Conservation (phyloP, 345 rosid genomes). For the Litchi chinensis region DNA sequence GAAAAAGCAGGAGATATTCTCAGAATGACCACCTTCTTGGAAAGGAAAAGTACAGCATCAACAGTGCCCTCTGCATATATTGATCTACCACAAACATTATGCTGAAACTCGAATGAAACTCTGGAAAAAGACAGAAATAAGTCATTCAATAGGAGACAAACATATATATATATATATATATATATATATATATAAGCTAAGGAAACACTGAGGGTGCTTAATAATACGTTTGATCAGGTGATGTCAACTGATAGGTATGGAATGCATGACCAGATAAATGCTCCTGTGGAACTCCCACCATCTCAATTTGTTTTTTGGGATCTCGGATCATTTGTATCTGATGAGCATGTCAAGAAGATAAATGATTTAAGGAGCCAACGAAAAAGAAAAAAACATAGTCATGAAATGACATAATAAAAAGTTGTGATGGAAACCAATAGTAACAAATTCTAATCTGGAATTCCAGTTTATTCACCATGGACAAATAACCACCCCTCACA, state of each 20-base stretch:
- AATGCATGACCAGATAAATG: conserved; percentile 87
- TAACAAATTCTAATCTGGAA: neutral
- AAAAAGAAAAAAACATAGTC: neutral
- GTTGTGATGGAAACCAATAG: too few species aligned
- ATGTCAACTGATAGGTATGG: conserved; percentile 85
- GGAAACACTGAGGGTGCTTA: neutral
- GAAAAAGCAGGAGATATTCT: neutral
- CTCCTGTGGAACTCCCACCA: conserved; percentile 94
- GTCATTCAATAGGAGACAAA: neutral
- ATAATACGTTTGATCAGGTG: conserved; percentile 84
- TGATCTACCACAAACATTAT: conserved; percentile 94
- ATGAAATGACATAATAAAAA: neutral
- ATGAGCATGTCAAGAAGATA: neutral
- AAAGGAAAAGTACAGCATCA: conserved; percentile 85
- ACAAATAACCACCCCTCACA: neutral
- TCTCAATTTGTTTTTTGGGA: conserved; percentile 74
- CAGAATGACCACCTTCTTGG: conserved; percentile 68
- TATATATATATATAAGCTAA: too few species aligned
- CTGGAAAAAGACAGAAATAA: conserved; percentile 35
- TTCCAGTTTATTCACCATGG: neutral
- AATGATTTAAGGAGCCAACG: neutral
- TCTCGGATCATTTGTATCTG: conserved; percentile 89
- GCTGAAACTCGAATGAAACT: conserved; percentile 96
- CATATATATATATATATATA: neutral
- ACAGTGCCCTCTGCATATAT: conserved; percentile 94